Conservation (phyloP, 2,329 filamentous ascomycete species). For the Aspergillus versicolor region DNA sequence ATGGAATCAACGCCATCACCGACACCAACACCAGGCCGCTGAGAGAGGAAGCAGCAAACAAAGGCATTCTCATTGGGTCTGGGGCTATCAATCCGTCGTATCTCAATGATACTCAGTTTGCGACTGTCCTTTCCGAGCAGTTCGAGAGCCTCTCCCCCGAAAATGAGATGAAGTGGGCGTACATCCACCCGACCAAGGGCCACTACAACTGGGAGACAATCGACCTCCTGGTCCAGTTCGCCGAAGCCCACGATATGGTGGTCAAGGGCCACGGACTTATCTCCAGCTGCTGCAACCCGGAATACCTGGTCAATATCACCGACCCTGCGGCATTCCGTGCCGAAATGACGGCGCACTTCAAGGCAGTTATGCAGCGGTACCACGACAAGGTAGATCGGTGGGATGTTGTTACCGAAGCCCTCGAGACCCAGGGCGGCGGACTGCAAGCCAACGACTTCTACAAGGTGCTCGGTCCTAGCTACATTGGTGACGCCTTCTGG, state of each 20-base stretch:
- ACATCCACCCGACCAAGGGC: slow-evolving; percentile 10
- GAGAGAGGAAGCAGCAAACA: slow-evolving; percentile 1
- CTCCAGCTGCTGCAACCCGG: slow-evolving; percentile 16
- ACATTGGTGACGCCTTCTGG: slow-evolving; percentile 10
- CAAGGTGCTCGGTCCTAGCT: slow-evolving; percentile 7
- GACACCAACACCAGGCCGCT: not conserved
- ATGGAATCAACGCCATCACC: not conserved
- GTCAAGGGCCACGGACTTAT: slow-evolving; percentile 14
- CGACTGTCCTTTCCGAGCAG: slow-evolving; percentile 9
- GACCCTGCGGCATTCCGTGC: slow-evolving; percentile 6
- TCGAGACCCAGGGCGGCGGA: not conserved
- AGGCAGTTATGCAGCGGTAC: slow-evolving; percentile 14
- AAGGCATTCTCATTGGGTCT: slow-evolving; percentile 8
- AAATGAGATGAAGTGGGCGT: slow-evolving; percentile 15
- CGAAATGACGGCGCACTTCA: slow-evolving; percentile 9
- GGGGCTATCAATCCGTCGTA: slow-evolving; percentile 8
- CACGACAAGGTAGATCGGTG: slow-evolving; percentile 10
- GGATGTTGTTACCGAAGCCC: slow-evolving; percentile 14
- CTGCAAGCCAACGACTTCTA: slow-evolving; percentile 7
- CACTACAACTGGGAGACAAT: slow-evolving; percentile 14
- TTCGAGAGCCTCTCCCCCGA: slow-evolving; percentile 16
- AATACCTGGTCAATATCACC: slow-evolving; percentile 13
- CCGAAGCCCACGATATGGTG: slow-evolving; percentile 9
- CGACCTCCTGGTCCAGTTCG: slow-evolving; percentile 11
- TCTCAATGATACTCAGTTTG: slow-evolving; percentile 9